phyloP scores from a whole-genome alignment of 2,329 filamentous ascomycete genomes.

The Penicillium palitans region DNA sequence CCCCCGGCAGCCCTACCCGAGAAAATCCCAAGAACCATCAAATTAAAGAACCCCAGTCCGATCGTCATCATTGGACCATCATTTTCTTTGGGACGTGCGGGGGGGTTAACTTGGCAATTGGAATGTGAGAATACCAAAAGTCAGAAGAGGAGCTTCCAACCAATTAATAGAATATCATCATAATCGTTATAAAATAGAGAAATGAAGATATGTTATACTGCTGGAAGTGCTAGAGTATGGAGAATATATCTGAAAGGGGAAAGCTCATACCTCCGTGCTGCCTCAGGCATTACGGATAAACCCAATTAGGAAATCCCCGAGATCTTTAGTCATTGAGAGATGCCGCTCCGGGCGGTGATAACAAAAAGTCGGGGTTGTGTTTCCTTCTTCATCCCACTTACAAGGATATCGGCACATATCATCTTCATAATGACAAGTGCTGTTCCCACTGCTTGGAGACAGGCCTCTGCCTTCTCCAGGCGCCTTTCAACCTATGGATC shows the following conservation, averaged over 20 bases:
- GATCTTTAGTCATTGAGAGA: conserved; percentile 19
- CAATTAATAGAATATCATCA: neutral
- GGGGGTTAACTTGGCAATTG: neutral
- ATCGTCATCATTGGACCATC: conserved; percentile 7
- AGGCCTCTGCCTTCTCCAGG: conserved; percentile 64
- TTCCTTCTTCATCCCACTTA: conserved; percentile 26
- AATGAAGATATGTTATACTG: neutral
- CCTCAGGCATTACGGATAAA: conserved; percentile 19
- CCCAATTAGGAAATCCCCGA: conserved; percentile 22
- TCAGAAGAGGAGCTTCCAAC: neutral
- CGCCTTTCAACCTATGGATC: conserved; percentile 47
- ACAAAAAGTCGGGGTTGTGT: conserved; percentile 17
- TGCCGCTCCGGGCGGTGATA: conserved; percentile 3
- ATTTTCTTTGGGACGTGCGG: neutral
- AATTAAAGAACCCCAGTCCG: neutral
- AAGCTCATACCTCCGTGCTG: neutral
- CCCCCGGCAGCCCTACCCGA: conserved; percentile 10
- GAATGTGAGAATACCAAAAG: neutral
- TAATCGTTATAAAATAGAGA: neutral
- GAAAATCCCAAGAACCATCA: neutral
- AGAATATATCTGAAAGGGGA: neutral
- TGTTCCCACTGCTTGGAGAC: conserved; percentile 70
- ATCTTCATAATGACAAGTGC: conserved; percentile 60
- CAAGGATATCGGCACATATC: conserved; percentile 22
- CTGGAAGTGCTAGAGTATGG: too few relatives aligned